These are phyloP conservation scores for Umbelopsis sp. DNA, from an alignment of 192 early-diverging fungal species.

Conservation along the genomic window DNA sequence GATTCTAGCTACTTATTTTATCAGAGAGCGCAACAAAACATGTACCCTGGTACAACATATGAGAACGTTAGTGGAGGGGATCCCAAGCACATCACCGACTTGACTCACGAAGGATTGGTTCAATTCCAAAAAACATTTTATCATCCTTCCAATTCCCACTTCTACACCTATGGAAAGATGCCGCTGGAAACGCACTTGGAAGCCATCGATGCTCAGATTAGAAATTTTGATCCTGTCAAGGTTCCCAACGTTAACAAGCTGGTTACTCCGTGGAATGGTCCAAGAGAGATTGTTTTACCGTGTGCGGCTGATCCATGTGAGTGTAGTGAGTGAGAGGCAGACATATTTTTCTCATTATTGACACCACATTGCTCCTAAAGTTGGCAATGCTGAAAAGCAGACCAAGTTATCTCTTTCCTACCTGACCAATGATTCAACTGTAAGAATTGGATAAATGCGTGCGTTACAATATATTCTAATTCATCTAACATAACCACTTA, in stretches of 20 bases:
- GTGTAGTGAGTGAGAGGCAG: background rate
- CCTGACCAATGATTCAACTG: conserved; percentile 69
- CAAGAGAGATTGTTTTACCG: conserved; percentile 45
- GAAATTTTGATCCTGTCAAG: conserved; percentile 50
- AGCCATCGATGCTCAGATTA: conserved; percentile 66
- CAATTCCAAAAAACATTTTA: conserved; percentile 86
- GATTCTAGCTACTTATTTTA: conserved; percentile 82
- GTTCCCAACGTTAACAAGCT: conserved; percentile 54
- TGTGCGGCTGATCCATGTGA: conserved; percentile 75
- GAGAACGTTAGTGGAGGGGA: conserved; percentile 87
- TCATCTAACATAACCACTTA: background rate
- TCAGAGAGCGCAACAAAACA: conserved; percentile 71
- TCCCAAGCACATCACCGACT: conserved; percentile 81
- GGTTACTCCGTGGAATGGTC: conserved; percentile 50
- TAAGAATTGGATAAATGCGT: conserved; percentile 27
- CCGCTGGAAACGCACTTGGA: conserved; percentile 73
- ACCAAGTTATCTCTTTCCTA: conserved; percentile 75
- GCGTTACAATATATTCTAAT: background rate
- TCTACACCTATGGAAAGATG: conserved; percentile 91
- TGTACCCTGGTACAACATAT: conserved; percentile 88
- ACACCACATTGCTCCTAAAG: conserved; percentile 26
- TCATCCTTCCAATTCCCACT: conserved; percentile 90
- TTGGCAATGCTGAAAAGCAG: conserved; percentile 76
- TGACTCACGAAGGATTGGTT: conserved; percentile 82
- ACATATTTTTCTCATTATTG: background rate